Percentiles rank a stretch among this genome's conserved stretches.
phyloP scores from a whole-genome alignment of 345 rosid species.

The Linum trigynum region DNA sequence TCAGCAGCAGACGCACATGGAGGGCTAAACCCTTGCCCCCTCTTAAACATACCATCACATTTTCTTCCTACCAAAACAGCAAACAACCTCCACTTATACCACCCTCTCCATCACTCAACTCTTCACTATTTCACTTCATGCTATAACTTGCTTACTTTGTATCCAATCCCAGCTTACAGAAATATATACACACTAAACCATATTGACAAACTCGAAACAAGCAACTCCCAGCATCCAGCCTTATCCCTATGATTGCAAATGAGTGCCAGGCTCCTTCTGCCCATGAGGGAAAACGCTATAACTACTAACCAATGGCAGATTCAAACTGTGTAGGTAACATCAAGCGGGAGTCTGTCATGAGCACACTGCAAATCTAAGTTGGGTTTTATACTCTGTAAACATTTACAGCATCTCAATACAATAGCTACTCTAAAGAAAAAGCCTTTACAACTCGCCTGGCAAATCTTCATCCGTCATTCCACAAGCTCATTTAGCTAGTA shows the following conservation, averaged over 20 bases:
- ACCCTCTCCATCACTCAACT: neutral
- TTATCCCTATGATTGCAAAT: neutral
- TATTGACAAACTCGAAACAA: neutral
- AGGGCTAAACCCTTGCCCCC: no score
- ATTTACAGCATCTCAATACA: neutral
- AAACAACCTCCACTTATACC: neutral
- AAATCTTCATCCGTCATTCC: neutral
- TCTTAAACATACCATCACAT: no score
- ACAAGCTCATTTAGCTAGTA: neutral
- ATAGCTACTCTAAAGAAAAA: neutral
- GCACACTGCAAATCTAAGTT: neutral
- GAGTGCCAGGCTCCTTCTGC: neutral
- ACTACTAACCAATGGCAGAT: neutral
- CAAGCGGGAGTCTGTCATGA: neutral
- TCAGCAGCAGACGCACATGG: no score
- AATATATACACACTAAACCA: neutral
- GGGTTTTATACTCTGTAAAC: neutral
- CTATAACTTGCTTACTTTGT: neutral
- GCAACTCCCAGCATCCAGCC: neutral
- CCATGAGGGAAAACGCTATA: neutral
- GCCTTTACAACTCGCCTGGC: neutral
- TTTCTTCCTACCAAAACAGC: no score
- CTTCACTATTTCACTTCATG: neutral
- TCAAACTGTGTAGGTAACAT: neutral
- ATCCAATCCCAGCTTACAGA: no score